Evolutionary conservation across 192 early-diverging fungal genomes (phyloP).

Genomic region (Linnemannia exigua): DNA sequence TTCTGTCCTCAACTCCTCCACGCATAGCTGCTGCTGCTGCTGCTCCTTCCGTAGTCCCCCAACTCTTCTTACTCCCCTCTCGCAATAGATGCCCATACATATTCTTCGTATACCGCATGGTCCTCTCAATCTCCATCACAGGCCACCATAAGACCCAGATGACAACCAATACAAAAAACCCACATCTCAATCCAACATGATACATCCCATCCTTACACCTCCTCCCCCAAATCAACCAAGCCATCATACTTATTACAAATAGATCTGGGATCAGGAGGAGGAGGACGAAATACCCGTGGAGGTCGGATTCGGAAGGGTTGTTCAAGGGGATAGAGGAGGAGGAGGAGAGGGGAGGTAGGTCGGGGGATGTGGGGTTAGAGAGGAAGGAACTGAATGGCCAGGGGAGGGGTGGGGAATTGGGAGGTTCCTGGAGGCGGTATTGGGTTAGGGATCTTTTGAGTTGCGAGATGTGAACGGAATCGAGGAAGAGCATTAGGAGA

Average conservation of each 20-base stretch:
- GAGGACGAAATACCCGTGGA: neutral
- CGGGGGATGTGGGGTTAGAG: no score
- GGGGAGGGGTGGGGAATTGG: neutral
- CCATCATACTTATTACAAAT: neutral
- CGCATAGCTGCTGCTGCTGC: no score
- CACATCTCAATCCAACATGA: neutral
- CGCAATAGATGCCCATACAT: constrained; percentile 5
- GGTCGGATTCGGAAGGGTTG: neutral
- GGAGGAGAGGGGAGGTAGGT: no score
- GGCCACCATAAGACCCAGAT: neutral
- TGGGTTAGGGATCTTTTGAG: neutral
- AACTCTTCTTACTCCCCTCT: neutral
- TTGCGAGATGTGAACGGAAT: constrained; percentile 9
- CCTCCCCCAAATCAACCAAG: neutral
- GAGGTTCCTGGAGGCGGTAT: no score
- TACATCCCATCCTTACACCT: neutral
- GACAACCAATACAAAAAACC: neutral
- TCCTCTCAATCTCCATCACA: constrained; percentile 3
- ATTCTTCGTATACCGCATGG: neutral
- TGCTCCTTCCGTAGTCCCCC: neutral
- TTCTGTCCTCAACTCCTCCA: no score
- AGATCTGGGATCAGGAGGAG: constrained; percentile 12
- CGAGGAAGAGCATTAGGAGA: constrained; percentile 10
- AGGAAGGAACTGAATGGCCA: constrained; percentile 13
- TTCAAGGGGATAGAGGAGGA: neutral